phyloP scores from a whole-genome alignment of 176 grass and related monocot species.

The Oryza rufipogon region DNA sequence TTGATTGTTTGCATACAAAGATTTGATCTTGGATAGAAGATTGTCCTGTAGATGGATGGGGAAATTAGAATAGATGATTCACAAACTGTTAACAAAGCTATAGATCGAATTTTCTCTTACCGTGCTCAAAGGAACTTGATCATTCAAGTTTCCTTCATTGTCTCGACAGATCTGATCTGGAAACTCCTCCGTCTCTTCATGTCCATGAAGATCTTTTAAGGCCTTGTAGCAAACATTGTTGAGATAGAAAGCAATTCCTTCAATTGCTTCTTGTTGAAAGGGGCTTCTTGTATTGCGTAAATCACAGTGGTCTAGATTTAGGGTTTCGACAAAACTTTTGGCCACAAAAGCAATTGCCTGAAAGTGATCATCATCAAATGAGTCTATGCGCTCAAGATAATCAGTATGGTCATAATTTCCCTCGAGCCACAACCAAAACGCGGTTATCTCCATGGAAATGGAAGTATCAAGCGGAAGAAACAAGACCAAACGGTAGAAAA shows the following conservation, averaged over 20 bases:
- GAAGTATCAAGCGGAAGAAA: constrained; percentile 46
- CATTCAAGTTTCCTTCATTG: background rate
- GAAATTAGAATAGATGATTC: background rate
- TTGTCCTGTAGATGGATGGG: background rate
- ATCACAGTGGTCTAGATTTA: background rate
- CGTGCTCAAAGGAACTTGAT: constrained; percentile 12
- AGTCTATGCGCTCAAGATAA: constrained; percentile 18
- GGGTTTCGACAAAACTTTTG: constrained; percentile 12
- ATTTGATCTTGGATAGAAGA: constrained; percentile 43
- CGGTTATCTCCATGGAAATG: constrained; percentile 55
- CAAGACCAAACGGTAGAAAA: constrained; percentile 54
- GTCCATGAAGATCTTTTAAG: constrained; percentile 12
- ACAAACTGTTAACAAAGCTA: background rate
- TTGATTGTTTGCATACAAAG: background rate
- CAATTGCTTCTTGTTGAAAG: constrained; percentile 15
- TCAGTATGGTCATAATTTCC: constrained; percentile 22
- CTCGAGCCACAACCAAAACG: constrained; percentile 72
- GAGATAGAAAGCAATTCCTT: constrained; percentile 34
- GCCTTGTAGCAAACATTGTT: constrained; percentile 41
- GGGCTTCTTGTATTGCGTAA: background rate
- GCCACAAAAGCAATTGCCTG: background rate
- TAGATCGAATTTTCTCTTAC: constrained; percentile 23
- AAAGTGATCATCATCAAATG: background rate
- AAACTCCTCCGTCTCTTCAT: background rate
- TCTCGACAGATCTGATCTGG: background rate